Conservation (phyloP, 2,329 filamentous ascomycete species). For the Apiospora aurea region DNA sequence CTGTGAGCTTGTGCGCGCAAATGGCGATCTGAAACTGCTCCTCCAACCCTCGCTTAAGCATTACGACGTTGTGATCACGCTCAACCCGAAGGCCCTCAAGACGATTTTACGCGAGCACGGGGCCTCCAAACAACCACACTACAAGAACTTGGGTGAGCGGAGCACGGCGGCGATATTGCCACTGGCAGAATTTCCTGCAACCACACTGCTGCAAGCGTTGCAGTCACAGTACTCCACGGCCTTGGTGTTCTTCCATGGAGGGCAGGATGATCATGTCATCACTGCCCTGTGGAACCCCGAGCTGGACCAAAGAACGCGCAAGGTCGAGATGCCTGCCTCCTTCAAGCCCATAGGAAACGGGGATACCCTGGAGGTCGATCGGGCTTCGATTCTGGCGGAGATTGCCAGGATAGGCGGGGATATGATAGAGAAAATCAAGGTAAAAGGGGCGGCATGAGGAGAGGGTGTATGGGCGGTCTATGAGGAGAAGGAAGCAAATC, state of each 20-base stretch:
- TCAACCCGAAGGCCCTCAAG: constrained; percentile 64
- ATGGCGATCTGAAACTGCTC: constrained; percentile 63
- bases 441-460: constrained; percentile 32
- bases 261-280: constrained; percentile 61
- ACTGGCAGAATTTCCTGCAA: constrained; percentile 66
- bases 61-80: constrained; percentile 85
- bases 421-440: constrained; percentile 65
- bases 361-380: constrained; percentile 68
- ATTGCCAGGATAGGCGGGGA: constrained; percentile 73
- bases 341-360: constrained; percentile 60
- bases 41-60: constrained; percentile 78
- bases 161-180: constrained; percentile 52
- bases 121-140: constrained; percentile 57
- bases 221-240: constrained; percentile 70
- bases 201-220: constrained; percentile 72
- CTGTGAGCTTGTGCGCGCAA: constrained; percentile 63
- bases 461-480: constrained; percentile 19
- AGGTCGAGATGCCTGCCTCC: constrained; percentile 73
- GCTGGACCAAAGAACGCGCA: constrained; percentile 66
- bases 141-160: constrained; percentile 80
- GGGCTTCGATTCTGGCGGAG: constrained; percentile 72
- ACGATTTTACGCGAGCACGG: constrained; percentile 46
- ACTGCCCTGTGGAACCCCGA: constrained; percentile 66
- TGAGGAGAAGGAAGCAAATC: background rate
- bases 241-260: constrained; percentile 82